A percentile compares a stretch with the other conserved stretches of the same genome.
These are phyloP conservation scores for Diaporthe capsici DNA, from an alignment of 2,329 filamentous ascomycete genomes.

Conservation along the genomic window DNA sequence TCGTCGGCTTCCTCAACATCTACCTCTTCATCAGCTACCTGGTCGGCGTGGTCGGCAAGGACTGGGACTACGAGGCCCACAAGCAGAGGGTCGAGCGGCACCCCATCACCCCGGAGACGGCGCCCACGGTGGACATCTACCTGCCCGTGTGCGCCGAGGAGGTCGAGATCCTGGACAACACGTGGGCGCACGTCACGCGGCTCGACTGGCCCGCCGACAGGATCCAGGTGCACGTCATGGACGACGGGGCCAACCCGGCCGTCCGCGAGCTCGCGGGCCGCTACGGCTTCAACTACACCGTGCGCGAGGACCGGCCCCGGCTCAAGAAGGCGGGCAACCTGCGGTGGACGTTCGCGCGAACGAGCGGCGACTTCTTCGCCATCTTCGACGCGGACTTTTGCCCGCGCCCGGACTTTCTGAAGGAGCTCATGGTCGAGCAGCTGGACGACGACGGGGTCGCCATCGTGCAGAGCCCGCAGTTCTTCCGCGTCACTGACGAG, in stretches of 20 bases:
- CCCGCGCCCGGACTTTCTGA: slow-evolving; percentile 56
- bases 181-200: slow-evolving; percentile 51
- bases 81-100: slow-evolving; percentile 49
- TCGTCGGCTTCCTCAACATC: slow-evolving; percentile 55
- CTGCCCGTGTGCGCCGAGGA: slow-evolving; percentile 59
- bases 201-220: slow-evolving; percentile 55
- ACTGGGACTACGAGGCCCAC: slow-evolving; percentile 55
- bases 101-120: slow-evolving; percentile 51
- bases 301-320: slow-evolving; percentile 57
- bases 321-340: slow-evolving; percentile 60
- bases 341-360: slow-evolving; percentile 56
- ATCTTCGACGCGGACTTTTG: slow-evolving; percentile 61
- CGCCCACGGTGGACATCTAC: slow-evolving; percentile 57
- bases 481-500: slow-evolving; percentile 54
- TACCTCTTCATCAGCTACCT: slow-evolving; percentile 58
- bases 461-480: slow-evolving; percentile 59
- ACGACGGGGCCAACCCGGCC: slow-evolving; percentile 53
- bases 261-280: slow-evolving; percentile 50
- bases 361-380: slow-evolving; percentile 56
- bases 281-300: slow-evolving; percentile 56
- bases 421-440: slow-evolving; percentile 56
- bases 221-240: slow-evolving; percentile 56
- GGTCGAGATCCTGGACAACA: slow-evolving; percentile 56
- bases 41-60: slow-evolving; percentile 55
- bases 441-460: slow-evolving; percentile 55